Percentiles rank a stretch among this genome's conserved stretches.
These are phyloP conservation scores for Wickerhamomyces chambardii DNA, from an alignment of 805 yeast species.

Conservation along the genomic window DNA sequence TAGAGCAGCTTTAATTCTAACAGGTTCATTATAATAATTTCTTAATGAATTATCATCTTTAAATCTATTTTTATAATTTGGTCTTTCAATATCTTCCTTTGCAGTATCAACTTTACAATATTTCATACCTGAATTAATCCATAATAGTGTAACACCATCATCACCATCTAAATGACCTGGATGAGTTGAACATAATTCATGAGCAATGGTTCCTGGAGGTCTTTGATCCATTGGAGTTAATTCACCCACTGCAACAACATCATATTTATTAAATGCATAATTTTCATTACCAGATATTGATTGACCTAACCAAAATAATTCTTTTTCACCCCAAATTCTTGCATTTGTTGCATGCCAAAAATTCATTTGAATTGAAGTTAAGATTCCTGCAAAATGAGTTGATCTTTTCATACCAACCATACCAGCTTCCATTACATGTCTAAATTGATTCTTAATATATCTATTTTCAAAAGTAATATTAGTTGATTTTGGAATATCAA, in stretches of 20 bases:
- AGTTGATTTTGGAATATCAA: conserved; percentile 7
- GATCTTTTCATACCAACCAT: conserved; percentile 18
- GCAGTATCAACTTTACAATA: conserved; percentile 34
- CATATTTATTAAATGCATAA: conserved; percentile 13
- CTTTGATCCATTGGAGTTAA: conserved; percentile 1
- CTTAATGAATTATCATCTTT: conserved; percentile 4
- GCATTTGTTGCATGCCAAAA: conserved; percentile 11
- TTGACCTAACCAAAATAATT: conserved; percentile 61
- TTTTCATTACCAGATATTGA: conserved; percentile 22
- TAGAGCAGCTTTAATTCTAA: conserved; percentile 35
- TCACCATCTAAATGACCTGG: conserved; percentile 45
- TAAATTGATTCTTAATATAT: conserved; percentile 8
- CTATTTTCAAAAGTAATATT: conserved; percentile 11
- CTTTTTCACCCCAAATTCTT: conserved; percentile 62
- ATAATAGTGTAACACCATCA: conserved; percentile 33
- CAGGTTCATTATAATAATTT: conserved; percentile 24
- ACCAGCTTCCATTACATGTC: conserved; percentile 25
- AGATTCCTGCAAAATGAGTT: conserved; percentile 12
- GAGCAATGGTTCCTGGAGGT: conserved; percentile 5
- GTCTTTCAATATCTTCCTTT: conserved; percentile 20
- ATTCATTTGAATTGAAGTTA: conserved; percentile 12
- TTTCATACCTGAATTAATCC: conserved; percentile 53
- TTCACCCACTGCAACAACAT: conserved; percentile 10
- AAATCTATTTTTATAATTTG: conserved; percentile 17
- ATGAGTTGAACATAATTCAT: conserved; percentile 45